Percentiles rank a stretch among this genome's conserved stretches.
These are phyloP conservation scores for Flaveria brownii DNA, from an alignment of 129 eudicot genomes.

Conservation along the genomic window DNA sequence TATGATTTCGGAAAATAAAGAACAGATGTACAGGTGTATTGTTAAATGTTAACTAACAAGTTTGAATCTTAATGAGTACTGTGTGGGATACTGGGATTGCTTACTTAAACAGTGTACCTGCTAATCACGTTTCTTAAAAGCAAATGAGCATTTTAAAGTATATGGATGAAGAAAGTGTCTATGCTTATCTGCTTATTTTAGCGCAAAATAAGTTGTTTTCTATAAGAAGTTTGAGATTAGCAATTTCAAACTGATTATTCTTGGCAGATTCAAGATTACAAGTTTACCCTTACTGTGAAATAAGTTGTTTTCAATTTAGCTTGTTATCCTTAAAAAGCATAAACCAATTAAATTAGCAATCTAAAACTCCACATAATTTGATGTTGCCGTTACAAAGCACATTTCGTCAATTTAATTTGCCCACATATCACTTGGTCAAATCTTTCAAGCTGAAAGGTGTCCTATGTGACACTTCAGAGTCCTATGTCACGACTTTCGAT, in stretches of 20 bases:
- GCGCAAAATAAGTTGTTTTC: neutral
- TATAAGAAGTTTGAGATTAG: neutral
- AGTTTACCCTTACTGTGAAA: neutral
- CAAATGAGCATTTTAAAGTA: neutral
- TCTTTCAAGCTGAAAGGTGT: neutral
- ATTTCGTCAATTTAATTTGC: neutral
- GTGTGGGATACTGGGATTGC: neutral
- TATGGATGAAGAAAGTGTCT: neutral
- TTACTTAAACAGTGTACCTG: neutral
- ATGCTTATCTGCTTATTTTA: neutral
- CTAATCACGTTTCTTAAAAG: neutral
- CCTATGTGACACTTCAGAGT: neutral
- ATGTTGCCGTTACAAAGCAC: neutral
- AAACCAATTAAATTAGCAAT: neutral
- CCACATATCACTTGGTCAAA: neutral
- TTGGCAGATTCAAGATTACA: too few relatives aligned
- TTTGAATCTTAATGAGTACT: neutral
- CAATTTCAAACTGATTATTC: too few relatives aligned
- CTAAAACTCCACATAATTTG: neutral
- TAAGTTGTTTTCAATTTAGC: neutral
- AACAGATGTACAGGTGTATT: slow-evolving; percentile 9
- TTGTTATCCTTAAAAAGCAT: neutral
- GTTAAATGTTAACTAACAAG: slow-evolving; percentile 6
- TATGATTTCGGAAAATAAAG: neutral
- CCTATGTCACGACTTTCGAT: neutral